Percentiles rank a stretch among this genome's conserved stretches.
These are phyloP conservation scores for Pythium scleroteichum DNA, from an alignment of 352 stramenopile genomes.

Conservation along the genomic window DNA sequence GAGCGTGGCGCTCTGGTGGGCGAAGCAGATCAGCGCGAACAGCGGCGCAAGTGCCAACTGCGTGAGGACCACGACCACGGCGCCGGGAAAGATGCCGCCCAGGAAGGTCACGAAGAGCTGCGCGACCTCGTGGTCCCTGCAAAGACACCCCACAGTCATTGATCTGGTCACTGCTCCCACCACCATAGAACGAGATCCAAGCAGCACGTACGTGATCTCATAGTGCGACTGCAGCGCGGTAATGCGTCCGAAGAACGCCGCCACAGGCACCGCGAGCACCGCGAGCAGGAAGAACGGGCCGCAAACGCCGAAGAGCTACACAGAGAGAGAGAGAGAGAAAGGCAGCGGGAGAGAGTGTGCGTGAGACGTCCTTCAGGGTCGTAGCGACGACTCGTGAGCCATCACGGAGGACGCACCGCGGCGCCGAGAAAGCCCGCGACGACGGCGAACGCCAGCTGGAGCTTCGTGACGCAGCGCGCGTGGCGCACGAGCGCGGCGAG, in stretches of 20 bases:
- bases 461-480: constrained; percentile 4
- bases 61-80: constrained; percentile 39
- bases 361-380: too few species aligned
- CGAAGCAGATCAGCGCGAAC: constrained; percentile 53
- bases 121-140: constrained; percentile 58
- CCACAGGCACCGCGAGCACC: constrained; percentile 19
- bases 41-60: constrained; percentile 45
- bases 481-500: constrained; percentile 11
- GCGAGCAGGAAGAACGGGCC: constrained; percentile 22
- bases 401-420: constrained; percentile 6
- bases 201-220: constrained; percentile 25
- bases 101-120: constrained; percentile 62
- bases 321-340: background rate
- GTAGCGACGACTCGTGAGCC: too few species aligned
- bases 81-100: constrained; percentile 46
- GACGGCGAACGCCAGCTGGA: background rate
- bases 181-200: background rate
- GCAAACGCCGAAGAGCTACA: constrained; percentile 10
- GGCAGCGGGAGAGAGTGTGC: background rate
- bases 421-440: constrained; percentile 4
- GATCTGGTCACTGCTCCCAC: background rate
- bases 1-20: constrained; percentile 49
- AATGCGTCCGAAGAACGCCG: constrained; percentile 18
- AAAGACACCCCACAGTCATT: background rate
- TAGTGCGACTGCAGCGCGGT: constrained; percentile 13